Base-by-base conservation (phyloP, 345 rosid species). In the Camelina sativa region DNA sequence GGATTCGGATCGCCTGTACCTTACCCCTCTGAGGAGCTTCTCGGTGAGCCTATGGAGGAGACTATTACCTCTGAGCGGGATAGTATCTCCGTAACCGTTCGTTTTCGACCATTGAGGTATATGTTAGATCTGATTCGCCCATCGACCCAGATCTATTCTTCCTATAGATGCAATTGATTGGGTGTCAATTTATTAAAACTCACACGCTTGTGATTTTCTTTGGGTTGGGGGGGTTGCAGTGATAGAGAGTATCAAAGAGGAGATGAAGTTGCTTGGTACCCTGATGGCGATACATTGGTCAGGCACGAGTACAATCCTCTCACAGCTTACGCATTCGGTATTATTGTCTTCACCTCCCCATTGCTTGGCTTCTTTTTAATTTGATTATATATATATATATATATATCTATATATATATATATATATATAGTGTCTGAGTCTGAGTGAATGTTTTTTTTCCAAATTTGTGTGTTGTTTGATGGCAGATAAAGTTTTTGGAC, bases 81-180 rank as follows among this genome's bases (percentile, higher is more conserved):
- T 75, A 96, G 97, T 72, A 92, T 96, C 38, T 92, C 96, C 58
- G 99, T 96, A 63, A 92, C 99, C 78, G 89, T 96, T 82, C 93
- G 99, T 65, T 96, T 96, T 76, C 71, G 98, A 67, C 98, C 99
- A 54, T 57, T 96, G 87, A 96, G 96, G 99, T 96, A 85, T 69
- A 84, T 69, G 23, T 11, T 61, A 56, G 79, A 70, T 77, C 80
- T 77, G 76, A 77, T 70, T 25, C 66, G 47, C 46, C 28, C 59
- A 3, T 46, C 5, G 2, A 44, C 17, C 47, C 80, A 82, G 91
- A 95, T 90, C 94, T 88, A 58, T 23, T 72, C 20, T 76, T 17
- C 30, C 17, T 19, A 23, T 25, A 38, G 52, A 43, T 62, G 57
- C 34, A 57, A 65, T 54, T 76, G 25, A 40, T 25, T 25, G 28